Evolutionary conservation across 306 rosid genomes (phyloP).

Genomic region (Quercus agrifolia): DNA sequence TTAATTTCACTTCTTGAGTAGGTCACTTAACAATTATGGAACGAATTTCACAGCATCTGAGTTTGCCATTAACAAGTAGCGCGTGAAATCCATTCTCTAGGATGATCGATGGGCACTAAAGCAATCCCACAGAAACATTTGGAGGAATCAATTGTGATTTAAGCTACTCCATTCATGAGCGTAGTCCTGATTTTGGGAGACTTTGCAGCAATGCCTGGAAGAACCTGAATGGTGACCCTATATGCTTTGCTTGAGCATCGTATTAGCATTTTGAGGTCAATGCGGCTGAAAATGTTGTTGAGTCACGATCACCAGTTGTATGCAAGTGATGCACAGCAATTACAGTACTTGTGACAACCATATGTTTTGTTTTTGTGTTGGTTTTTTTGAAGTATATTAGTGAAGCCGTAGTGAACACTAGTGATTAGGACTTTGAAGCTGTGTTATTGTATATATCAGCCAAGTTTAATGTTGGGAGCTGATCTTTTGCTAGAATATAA

Average conservation of each 20-base stretch:
- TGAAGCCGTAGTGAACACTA: background rate
- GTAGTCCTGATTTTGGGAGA: background rate
- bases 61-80: background rate
- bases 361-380: background rate
- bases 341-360: background rate
- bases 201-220: background rate
- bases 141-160: constrained; percentile 8
- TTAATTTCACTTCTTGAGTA: constrained; percentile 16
- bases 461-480: background rate
- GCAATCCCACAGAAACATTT: constrained; percentile 1
- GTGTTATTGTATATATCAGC: background rate
- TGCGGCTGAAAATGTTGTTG: background rate
- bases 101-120: background rate
- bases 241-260: background rate
- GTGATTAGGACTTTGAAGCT: background rate
- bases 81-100: background rate
- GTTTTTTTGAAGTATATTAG: no score
- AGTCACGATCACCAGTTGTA: background rate
- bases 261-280: background rate
- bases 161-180: background rate
- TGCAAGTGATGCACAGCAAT: background rate
- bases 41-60: background rate
- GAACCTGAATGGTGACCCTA: background rate
- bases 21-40: background rate
- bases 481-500: background rate